These are phyloP conservation scores for Amylocarpus encephaloides DNA, from an alignment of 2,329 filamentous ascomycete species.

Conservation along the genomic window DNA sequence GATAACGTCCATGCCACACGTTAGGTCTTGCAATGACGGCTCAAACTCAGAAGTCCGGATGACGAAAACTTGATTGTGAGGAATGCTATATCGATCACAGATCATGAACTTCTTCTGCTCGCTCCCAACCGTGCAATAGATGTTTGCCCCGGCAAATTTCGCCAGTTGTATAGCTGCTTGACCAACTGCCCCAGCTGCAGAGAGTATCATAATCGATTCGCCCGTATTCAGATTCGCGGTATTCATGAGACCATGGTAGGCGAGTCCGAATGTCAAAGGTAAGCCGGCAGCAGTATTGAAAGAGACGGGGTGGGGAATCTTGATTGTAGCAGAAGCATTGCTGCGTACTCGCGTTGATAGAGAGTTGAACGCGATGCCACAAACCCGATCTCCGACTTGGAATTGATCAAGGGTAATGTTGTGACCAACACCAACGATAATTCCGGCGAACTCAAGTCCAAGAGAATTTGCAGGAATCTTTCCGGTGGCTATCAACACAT, in stretches of 20 bases:
- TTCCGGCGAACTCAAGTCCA: conserved; percentile 28
- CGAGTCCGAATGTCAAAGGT: conserved; percentile 14
- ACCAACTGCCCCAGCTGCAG: conserved; percentile 30
- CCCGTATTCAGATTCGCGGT: conserved; percentile 11
- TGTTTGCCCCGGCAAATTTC: conserved; percentile 20
- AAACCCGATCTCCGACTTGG: conserved; percentile 28
- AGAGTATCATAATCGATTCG: conserved; percentile 31
- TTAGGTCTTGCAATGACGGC: conserved; percentile 18
- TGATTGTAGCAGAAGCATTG: background rate
- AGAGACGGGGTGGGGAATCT: conserved; percentile 13
- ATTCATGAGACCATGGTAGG: conserved; percentile 14
- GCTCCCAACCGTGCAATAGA: conserved; percentile 23
- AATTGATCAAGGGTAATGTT: conserved; percentile 18
- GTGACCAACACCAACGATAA: conserved; percentile 25
- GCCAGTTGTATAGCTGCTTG: conserved; percentile 31
- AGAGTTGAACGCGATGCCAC: background rate
- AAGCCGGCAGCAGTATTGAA: conserved; percentile 19
- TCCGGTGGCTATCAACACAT: conserved; percentile 31
- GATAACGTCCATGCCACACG: conserved; percentile 12
- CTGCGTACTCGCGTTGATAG: conserved; percentile 1
- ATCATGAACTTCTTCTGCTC: conserved; percentile 9
- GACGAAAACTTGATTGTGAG: conserved; percentile 2
- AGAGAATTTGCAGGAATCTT: conserved; percentile 24
- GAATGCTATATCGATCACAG: conserved; percentile 14
- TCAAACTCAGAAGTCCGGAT: background rate